phyloP scores from a whole-genome alignment of 768 basidiomycete genomes.

The Tulasnella sp. region DNA sequence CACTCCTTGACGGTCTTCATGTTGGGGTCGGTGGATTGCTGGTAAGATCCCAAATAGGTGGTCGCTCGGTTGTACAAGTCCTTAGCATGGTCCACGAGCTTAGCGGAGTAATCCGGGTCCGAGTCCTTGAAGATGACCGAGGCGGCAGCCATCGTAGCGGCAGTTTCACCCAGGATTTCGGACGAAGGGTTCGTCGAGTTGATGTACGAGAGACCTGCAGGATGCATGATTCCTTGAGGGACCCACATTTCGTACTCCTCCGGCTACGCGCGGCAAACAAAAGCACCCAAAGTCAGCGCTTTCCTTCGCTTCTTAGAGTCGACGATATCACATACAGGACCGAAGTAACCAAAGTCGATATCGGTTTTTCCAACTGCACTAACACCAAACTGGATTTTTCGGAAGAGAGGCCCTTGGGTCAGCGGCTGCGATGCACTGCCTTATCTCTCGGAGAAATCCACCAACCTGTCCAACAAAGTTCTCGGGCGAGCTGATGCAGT shows the following conservation, averaged over 20 bases:
- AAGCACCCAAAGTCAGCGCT: not conserved
- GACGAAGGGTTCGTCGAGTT: constrained; percentile 23
- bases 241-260: constrained; percentile 25
- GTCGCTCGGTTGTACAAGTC: constrained; percentile 10
- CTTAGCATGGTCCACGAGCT: constrained; percentile 13
- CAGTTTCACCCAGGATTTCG: constrained; percentile 18
- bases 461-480: constrained; percentile 24
- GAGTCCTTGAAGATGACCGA: constrained; percentile 12
- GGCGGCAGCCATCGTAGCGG: constrained; percentile 11
- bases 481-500: constrained; percentile 16
- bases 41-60: constrained; percentile 8
- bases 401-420: not conserved
- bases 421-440: not conserved
- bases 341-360: constrained; percentile 24
- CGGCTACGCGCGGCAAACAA: not conserved
- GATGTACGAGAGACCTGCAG: constrained; percentile 17
- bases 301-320: not conserved
- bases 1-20: constrained; percentile 11
- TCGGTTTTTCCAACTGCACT: constrained; percentile 8
- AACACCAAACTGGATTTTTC: constrained; percentile 13
- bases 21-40: constrained; percentile 18
- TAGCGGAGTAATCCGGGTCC: constrained; percentile 9
- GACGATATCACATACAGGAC: not conserved
- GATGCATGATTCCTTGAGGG: not conserved
- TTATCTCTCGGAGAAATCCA: not conserved